Evolutionary conservation across 306 rosid genomes (phyloP), one percentile per base, ranked within the genome.

Genomic region (Neltuma alba): DNA sequence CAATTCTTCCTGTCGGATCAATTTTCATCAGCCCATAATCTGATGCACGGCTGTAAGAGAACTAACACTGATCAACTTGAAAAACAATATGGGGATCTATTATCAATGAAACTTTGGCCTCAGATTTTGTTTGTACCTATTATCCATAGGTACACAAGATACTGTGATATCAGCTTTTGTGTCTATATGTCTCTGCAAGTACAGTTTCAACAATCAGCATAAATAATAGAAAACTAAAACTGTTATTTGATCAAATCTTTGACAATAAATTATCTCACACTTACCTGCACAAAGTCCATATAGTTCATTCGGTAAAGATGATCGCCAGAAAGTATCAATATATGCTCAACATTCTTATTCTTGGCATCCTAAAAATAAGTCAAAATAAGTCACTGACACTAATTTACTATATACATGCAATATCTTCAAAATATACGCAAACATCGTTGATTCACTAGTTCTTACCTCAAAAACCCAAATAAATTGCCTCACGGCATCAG

Each of bases 1-100:
- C 28, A 50, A 95, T 79, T 50, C 91, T 87, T 28, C 98, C 99
- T 0, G 83, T 79, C 69, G 81, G 69, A 69, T 91, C 96, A 27
- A 95, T 87, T 91, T 95, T 93, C 94, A 95, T 87, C 72, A 95
- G 89, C 68, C 99, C 98, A 48, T 88, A 95, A 74, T 95, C 99
- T 23, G 99, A 91, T 74, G 99, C 96, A 25, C 96, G 97, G 72
- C 97, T 93, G 87, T 88, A 83, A 55, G 45, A 50, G 74, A 69
- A 73, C 58, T 0, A 70, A 70, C 69, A 79, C 33, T 74, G 78
- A 64, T 79, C 75, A 79, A 62, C 63, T 70, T 69, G 73, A 80
- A 80, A 15, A 74, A 45, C 34, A 69, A 69, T 27, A 69, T n/a
- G 31, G 64, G 61, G 38, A n/a, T n/a, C n/a, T n/a, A n/a, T n/a